Evolutionary conservation across 2,329 filamentous ascomycete genomes (phyloP).

Genomic region (Orbilia oligospora): DNA sequence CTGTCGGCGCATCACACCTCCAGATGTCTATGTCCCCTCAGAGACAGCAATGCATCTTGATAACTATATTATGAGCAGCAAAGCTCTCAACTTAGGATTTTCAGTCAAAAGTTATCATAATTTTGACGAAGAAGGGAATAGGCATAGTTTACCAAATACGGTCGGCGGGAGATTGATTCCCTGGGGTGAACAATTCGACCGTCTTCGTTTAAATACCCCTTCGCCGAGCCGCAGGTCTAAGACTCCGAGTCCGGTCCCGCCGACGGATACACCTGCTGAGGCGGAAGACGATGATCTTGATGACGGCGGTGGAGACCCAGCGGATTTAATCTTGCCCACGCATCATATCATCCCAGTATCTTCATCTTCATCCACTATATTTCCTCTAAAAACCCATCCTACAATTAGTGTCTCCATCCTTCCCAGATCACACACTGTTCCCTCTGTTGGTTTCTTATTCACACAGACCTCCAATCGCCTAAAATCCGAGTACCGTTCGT

Average conservation of each 20-base stretch:
- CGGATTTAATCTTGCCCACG: constrained; percentile 37
- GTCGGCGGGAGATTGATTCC: background rate
- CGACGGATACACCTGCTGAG: constrained; percentile 66
- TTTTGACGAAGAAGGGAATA: constrained; percentile 48
- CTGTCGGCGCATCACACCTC: constrained; percentile 68
- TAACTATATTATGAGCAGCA: constrained; percentile 65
- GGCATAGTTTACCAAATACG: background rate
- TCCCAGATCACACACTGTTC: constrained; percentile 70
- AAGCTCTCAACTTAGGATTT: constrained; percentile 47
- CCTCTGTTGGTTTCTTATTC: constrained; percentile 71
- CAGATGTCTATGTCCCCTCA: constrained; percentile 69
- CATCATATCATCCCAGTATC: constrained; percentile 53
- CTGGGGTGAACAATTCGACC: constrained; percentile 16
- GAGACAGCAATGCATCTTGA: constrained; percentile 65
- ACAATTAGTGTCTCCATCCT: constrained; percentile 69
- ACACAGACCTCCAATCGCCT: constrained; percentile 67
- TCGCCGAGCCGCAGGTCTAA: constrained; percentile 39
- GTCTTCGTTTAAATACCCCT: constrained; percentile 10
- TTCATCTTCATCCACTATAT: background rate
- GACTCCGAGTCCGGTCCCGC: background rate
- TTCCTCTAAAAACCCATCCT: constrained; percentile 47
- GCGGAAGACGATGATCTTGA: constrained; percentile 64
- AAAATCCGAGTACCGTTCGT: constrained; percentile 66
- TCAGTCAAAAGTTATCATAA: constrained; percentile 40
- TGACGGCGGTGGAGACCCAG: constrained; percentile 57